phyloP scores from a whole-genome alignment of 306 rosid species.

The Carpinus viminea region DNA sequence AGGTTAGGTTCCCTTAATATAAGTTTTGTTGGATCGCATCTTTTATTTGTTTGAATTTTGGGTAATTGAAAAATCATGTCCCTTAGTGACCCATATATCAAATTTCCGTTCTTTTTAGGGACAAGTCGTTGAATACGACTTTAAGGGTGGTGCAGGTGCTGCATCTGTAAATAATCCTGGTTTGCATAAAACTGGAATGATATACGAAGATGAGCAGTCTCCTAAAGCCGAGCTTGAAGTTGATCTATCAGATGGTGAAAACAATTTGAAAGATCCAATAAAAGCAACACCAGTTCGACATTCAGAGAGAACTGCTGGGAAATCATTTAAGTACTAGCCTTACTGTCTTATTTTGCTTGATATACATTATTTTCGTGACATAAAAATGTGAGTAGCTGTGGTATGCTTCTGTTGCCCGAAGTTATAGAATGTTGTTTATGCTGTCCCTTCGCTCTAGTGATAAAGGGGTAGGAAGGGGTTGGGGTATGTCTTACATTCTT shows the following conservation, averaged over 20 bases:
- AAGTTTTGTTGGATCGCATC: constrained; percentile 17
- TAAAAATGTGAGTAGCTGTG: not conserved
- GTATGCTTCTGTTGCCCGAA: not conserved
- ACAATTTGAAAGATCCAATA: constrained; percentile 38
- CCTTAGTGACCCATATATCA: constrained; percentile 14
- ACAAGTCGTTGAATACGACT: constrained; percentile 53
- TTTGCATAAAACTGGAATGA: constrained; percentile 41
- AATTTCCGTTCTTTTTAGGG: constrained; percentile 52
- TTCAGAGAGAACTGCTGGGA: constrained; percentile 63
- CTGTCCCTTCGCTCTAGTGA: not conserved
- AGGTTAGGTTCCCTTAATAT: constrained; percentile 42
- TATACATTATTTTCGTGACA: constrained; percentile 20
- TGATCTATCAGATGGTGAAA: constrained; percentile 53
- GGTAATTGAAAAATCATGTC: constrained; percentile 15
- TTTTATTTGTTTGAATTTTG: constrained; percentile 22
- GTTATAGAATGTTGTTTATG: not conserved
- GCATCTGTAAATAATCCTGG: constrained; percentile 45
- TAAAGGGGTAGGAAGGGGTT: not conserved
- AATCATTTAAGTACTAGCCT: constrained; percentile 64
- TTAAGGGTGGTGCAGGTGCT: constrained; percentile 79
- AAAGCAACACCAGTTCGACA: constrained; percentile 62
- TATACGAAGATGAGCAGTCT: constrained; percentile 40
- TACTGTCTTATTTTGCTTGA: constrained; percentile 27
- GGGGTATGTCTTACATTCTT: not conserved
- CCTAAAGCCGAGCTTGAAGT: constrained; percentile 45